Evolutionary conservation across 139 green algal genomes (phyloP).

Genomic region (Chlamydomonas sphaeroides): DNA sequence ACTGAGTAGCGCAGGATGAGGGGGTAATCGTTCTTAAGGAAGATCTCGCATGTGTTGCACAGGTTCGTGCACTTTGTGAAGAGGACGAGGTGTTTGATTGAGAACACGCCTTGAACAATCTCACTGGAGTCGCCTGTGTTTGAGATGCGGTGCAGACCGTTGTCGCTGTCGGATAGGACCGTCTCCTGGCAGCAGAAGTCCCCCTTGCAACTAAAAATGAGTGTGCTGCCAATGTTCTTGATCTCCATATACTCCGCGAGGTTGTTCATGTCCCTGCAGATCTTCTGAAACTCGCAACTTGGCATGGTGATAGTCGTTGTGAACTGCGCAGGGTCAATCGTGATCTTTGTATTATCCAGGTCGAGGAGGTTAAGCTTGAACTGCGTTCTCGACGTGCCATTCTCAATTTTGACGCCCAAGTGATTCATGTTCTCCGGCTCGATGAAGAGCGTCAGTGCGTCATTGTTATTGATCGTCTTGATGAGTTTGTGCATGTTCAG

Average conservation of each 20-base stretch:
- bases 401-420: constrained; percentile 36
- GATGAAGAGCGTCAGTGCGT: constrained; percentile 42
- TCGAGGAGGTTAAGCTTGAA: constrained; percentile 40
- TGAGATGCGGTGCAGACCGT: no score
- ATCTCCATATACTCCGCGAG: constrained; percentile 38
- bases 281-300: constrained; percentile 42
- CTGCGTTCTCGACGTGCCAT: constrained; percentile 16
- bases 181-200: constrained; percentile 48
- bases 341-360: constrained; percentile 24
- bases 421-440: constrained; percentile 30
- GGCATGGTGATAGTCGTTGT: constrained; percentile 31
- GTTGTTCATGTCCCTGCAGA: constrained; percentile 45
- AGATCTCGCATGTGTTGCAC: constrained; percentile 40
- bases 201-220: constrained; percentile 36
- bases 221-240: constrained; percentile 18
- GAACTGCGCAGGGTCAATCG: constrained; percentile 24
- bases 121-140: no score
- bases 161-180: constrained; percentile 14
- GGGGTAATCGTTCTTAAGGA: constrained; percentile 46
- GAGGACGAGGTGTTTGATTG: constrained; percentile 35
- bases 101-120: constrained; percentile 43
- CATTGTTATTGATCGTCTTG: constrained; percentile 37
- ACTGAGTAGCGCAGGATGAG: constrained; percentile 32
- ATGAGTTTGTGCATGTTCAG: constrained; percentile 47
- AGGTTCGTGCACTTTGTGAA: constrained; percentile 48